Base-by-base conservation (phyloP, 345 rosid species). In the Clarkia xantiana region DNA sequence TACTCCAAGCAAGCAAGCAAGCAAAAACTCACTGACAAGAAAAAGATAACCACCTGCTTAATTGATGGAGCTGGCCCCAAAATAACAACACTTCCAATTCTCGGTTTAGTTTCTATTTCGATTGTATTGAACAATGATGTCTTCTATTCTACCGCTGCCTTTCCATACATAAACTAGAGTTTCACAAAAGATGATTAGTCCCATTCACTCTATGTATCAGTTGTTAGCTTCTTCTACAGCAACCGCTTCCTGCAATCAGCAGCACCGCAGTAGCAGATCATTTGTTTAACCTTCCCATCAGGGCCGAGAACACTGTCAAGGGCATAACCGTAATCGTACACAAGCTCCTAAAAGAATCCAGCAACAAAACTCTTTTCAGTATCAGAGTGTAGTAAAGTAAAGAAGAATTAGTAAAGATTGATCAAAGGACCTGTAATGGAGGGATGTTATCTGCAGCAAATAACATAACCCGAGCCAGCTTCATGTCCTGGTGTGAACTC, bases 401-500 rank as follows among this genome's bases (percentile, higher is more conserved):
- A 49, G 6, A 15, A 14, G n/a, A n/a, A 15, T 4, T 13, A 16
- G 3, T 11, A 50, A 40, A 20, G 47, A 40, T 10, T 11, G 8
- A 1, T 40, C 16, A 44, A 20, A 59, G 22, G 16, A 93, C 96
- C 94, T 91, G 96, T 67, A 84, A 56, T 9, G 98, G 90, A 9
- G 96, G 84, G 52, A 93, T 87, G 71, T 84, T 87, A 63, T 93
- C 99, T 9, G 95, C 94, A 4, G 99, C 99, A 56, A 87, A 81
- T 10, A 87, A 76, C 70, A 87, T 77, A 50, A 93, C 85, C 14
- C 90, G 76, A 19, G 95, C 96, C 47, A 84, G 94, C 58, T 71
- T 82, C 13, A 84, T 45, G 58, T 84, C 95, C 2, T 72, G 87
- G 68, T 87, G 99, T 16, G 77, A 73, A 65, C 87, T 80, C 67